These are phyloP conservation scores for Platismatia glauca DNA, from an alignment of 495 filamentous ascomycete species.

Conservation along the genomic window DNA sequence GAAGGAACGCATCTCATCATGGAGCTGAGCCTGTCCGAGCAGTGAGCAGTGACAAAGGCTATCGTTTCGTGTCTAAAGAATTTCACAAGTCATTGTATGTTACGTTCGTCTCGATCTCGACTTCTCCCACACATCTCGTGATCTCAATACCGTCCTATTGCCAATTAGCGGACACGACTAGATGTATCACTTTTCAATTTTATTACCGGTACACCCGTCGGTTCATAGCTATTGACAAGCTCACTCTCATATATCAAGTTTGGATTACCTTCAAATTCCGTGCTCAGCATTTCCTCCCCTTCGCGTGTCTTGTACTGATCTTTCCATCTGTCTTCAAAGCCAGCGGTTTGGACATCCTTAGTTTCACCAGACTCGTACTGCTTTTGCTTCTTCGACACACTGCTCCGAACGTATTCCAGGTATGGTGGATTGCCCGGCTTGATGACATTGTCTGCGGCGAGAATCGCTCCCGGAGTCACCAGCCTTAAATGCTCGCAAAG, in stretches of 20 bases:
- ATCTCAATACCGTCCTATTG: constrained; percentile 64
- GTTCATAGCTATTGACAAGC: constrained; percentile 57
- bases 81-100: not conserved
- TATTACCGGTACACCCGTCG: constrained; percentile 50
- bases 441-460: constrained; percentile 64
- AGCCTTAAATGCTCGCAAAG: constrained; percentile 55
- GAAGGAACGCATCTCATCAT: too few relatives aligned
- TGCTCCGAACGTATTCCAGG: constrained; percentile 52
- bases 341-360: constrained; percentile 26
- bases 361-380: constrained; percentile 29
- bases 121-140: constrained; percentile 44
- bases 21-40: too few relatives aligned
- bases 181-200: not conserved
- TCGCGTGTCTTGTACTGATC: constrained; percentile 34
- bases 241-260: constrained; percentile 59
- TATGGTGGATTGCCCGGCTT: constrained; percentile 62
- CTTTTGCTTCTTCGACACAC: constrained; percentile 40
- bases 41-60: not conserved
- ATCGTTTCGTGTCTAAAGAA: not conserved
- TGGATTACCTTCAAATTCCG: constrained; percentile 53
- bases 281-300: constrained; percentile 35
- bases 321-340: constrained; percentile 29
- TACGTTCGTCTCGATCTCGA: not conserved
- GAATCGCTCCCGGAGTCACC: constrained; percentile 45
- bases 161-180: constrained; percentile 13